phyloP scores from a whole-genome alignment of 768 basidiomycete species.

The Pseudohyphozyma bogoriensis region DNA sequence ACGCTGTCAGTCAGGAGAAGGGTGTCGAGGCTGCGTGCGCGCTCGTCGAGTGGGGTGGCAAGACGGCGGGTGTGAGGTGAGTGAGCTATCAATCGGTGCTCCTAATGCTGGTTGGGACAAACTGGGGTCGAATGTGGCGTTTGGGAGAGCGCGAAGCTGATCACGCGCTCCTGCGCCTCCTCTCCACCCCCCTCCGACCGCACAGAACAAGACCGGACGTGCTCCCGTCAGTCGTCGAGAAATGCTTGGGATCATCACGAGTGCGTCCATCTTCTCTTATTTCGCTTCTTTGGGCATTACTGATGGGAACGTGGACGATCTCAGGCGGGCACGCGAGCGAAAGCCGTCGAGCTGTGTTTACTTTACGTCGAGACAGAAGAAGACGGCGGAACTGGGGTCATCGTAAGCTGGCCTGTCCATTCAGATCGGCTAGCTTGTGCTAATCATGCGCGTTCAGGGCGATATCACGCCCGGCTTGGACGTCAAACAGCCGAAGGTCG shows the following conservation, averaged over 20 bases:
- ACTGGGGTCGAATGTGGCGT: too few relatives aligned
- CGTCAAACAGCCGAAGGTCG: conserved; percentile 90
- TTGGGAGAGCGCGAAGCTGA: neutral
- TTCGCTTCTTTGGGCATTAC: too few relatives aligned
- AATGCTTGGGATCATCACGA: conserved; percentile 69
- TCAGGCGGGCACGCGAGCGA: conserved; percentile 77
- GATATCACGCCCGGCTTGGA: conserved; percentile 74
- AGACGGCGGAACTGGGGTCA: conserved; percentile 60
- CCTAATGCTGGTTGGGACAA: too few relatives aligned
- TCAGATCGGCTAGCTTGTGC: too few relatives aligned
- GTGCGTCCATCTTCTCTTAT: too few relatives aligned
- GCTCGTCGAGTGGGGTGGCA: conserved; percentile 83
- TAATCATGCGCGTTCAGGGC: conserved; percentile 41
- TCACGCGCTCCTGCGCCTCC: too few relatives aligned
- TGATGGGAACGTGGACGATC: neutral
- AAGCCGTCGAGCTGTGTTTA: conserved; percentile 71
- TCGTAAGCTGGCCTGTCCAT: too few relatives aligned
- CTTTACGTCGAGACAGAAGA: conserved; percentile 94
- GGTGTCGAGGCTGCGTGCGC: conserved; percentile 79
- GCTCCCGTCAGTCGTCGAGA: conserved; percentile 87
- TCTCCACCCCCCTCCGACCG: too few relatives aligned
- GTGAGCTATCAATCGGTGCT: too few relatives aligned
- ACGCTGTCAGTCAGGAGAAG: conserved; percentile 97
- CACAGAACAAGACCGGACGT: conserved; percentile 60
- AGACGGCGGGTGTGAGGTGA: conserved; percentile 60